Evolutionary conservation across 345 rosid species (phyloP).

Genomic region (Acer saccharum): DNA sequence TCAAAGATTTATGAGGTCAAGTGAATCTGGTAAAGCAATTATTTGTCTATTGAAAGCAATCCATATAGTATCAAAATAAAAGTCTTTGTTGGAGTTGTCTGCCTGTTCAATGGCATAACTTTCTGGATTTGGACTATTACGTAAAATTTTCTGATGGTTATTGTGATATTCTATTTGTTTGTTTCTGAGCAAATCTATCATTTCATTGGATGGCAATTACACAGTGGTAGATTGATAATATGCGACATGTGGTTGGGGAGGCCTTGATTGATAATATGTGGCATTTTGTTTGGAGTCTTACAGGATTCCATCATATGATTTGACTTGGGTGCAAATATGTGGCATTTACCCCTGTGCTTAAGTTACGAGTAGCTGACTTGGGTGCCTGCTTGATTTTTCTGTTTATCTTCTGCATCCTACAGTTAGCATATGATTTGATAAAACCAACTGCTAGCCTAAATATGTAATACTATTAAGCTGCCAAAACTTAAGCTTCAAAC

Average conservation of each 20-base stretch:
- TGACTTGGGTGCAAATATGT: not conserved
- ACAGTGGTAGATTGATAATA: not conserved
- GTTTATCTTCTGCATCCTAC: too few relatives aligned
- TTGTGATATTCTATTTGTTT: not conserved
- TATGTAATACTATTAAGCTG: too few relatives aligned
- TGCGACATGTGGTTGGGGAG: not conserved
- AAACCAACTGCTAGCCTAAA: too few relatives aligned
- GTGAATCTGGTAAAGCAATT: constrained; percentile 47
- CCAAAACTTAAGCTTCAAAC: too few relatives aligned
- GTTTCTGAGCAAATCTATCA: not conserved
- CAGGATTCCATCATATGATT: not conserved
- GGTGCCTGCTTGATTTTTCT: not conserved
- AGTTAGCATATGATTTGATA: too few relatives aligned
- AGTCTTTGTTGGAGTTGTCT: not conserved
- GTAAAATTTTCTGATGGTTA: not conserved
- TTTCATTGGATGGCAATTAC: not conserved
- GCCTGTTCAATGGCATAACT: not conserved
- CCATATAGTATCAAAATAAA: not conserved
- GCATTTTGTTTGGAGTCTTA: not conserved
- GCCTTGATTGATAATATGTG: not conserved
- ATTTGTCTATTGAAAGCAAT: not conserved
- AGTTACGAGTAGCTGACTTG: not conserved
- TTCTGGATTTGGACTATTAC: not conserved
- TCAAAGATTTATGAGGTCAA: constrained; percentile 77
- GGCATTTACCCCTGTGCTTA: not conserved